phyloP scores from a whole-genome alignment of 768 basidiomycete species.

The Pleurotus cornucopiae region DNA sequence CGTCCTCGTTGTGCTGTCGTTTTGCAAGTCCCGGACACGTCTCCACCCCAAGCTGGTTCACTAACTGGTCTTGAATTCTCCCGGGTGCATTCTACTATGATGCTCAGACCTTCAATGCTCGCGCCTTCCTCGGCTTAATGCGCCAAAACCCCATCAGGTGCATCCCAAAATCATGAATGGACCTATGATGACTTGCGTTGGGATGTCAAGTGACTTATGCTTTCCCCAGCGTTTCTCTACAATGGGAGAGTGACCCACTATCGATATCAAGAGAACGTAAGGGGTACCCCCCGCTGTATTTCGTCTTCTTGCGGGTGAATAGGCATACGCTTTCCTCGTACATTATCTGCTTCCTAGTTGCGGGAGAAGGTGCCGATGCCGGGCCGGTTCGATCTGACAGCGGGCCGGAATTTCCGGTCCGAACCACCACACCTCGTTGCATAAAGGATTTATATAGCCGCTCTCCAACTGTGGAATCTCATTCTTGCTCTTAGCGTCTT shows the following conservation, averaged over 20 bases:
- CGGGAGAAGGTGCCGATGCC: constrained; percentile 11
- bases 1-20: too few species aligned
- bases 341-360: constrained; percentile 6
- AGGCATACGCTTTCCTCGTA: not conserved
- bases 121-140: constrained; percentile 2
- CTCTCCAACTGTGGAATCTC: not conserved
- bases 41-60: too few species aligned
- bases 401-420: constrained; percentile 23
- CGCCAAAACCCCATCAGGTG: not conserved
- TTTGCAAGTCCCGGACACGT: too few species aligned
- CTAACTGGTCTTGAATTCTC: too few species aligned
- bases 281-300: too few species aligned
- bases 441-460: constrained; percentile 9
- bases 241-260: too few species aligned
- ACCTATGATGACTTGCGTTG: not conserved
- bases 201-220: not conserved
- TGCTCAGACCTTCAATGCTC: not conserved
- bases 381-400: constrained; percentile 19
- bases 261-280: too few species aligned
- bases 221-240: too few species aligned
- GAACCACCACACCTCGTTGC: constrained; percentile 18
- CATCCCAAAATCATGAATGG: not conserved
- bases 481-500: constrained; percentile 1
- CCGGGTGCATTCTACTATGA: too few species aligned
- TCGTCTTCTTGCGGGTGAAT: too few species aligned